Evolutionary conservation across 768 basidiomycete genomes (phyloP), one percentile per base, ranked within the genome.

Genomic region (Tephrocybe sp.): DNA sequence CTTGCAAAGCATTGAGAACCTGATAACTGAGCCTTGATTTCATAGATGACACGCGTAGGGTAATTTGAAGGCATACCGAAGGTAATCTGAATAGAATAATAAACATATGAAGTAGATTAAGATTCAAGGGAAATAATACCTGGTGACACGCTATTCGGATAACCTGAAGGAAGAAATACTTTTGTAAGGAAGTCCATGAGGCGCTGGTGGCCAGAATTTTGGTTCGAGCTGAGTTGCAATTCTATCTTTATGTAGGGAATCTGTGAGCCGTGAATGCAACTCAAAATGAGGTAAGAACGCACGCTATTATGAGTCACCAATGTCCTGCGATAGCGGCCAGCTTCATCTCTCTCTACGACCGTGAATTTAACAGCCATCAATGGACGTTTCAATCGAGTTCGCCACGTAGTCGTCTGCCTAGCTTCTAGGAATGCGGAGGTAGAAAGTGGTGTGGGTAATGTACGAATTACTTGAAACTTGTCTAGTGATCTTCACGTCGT

Each of bases 151-250:
- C 69, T 83, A 6, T 68, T 61, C 2, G 84, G 84, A 55, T 83
- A 85, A 0, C 84, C 83, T 12, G 79, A 75, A 1, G 83, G 84
- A 19, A 85, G 74, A 54, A 86, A 86, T 23, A 85, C 68, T 48
- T 73, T 72, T 14, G 63, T 66, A 8, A 76, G 52, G 36, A 78
- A 61, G 39, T 72, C 68, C 10, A 48, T 19, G 13, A 45, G 26
- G 36, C 48, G 56, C 35, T 26, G 23, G 8, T 39, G 40, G 7
- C 53, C 49, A 6, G 48, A 13, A 22, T 53, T 38, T 12, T 31
- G 26, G 16, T 16, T 39, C 20, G 47, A 49, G 19, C 51, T 49
- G 7, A 39, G 16, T 34, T 52, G 38, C 4, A 52, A 33, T 20
- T 13, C 43, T 32, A 53, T 48, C 57, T 59, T 52, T 20, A 41